Base-by-base conservation (phyloP, 169 alveolate species). In the Plasmodium gonderi region DNA sequence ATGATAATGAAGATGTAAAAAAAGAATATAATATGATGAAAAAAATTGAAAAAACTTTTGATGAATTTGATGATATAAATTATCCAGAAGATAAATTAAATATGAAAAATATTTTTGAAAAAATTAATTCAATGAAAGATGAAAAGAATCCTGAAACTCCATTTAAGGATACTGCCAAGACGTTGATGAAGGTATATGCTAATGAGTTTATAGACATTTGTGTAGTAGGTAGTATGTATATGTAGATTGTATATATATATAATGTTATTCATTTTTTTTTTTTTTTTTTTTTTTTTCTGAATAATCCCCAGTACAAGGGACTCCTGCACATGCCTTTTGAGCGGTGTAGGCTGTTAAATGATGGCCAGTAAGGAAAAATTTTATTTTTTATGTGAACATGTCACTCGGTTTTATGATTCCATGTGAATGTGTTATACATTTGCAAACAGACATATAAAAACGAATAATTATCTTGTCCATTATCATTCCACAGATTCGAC, bases 11-110 rank as follows among this genome's bases (percentile, higher is more conserved):
- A 20, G 45, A 87, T 17, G 72, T 87, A 44, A 77, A 76, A 68
- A 77, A 49, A 31, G 90, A 87, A 76, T 60, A 87, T 26, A 60
- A 14, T 47, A 74, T 54, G 29, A 87, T 87, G 79, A 75, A 87
- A 23, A 87, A 87, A 87, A 87, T 87, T 12, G 93, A 64, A 75
- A 60, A 87, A 76, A 74, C 89, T 1, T 87, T 76, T 75, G 90
- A 87, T 60, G 93, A 87, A 42, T 44, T 76, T 26, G 79, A 75
- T 11, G 92, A 83, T 47, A 20, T 40, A 17, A 69, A 83, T 83
- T 38, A 51, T 49, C 87, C 87, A 23, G 54, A 87, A 20, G 93
- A 77, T n/a, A 76, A 87, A 60, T 68, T 87, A 64, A 64, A 54
- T 49, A 87, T 87, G 23, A 36, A 76, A 49, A 77, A 87, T 23